phyloP scores from a whole-genome alignment of 148 eudicot species.

The Hydrangea macrophylla region DNA sequence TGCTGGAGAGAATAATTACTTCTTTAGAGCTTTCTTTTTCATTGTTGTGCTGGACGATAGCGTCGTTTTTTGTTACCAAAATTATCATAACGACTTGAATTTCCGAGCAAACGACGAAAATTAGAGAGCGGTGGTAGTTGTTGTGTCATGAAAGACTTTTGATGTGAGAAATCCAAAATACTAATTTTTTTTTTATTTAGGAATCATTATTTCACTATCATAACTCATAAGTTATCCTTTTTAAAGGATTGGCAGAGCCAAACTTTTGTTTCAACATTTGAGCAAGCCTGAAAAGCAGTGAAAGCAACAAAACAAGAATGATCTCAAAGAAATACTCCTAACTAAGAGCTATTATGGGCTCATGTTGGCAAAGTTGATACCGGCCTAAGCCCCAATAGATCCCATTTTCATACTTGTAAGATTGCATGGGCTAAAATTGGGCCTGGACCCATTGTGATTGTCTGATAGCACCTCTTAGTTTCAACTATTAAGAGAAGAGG shows the following conservation, averaged over 20 bases:
- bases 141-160: not conserved
- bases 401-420: too few relatives aligned
- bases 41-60: slow-evolving; percentile 7
- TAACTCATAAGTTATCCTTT: too few relatives aligned
- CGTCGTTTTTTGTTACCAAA: slow-evolving; percentile 10
- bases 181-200: too few relatives aligned
- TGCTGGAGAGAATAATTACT: not conserved
- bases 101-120: not conserved
- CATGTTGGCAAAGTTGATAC: too few relatives aligned
- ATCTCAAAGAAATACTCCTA: too few relatives aligned
- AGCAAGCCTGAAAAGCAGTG: not conserved
- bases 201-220: not conserved
- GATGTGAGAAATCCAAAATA: not conserved
- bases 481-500: too few relatives aligned
- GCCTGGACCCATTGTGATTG: too few relatives aligned
- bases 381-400: too few relatives aligned
- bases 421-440: too few relatives aligned
- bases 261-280: not conserved
- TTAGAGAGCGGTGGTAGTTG: not conserved
- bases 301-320: too few relatives aligned
- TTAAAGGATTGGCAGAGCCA: not conserved
- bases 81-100: not conserved
- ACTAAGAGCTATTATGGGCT: too few relatives aligned
- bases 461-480: too few relatives aligned
- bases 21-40: slow-evolving; percentile 8